Base-by-base conservation (phyloP, 2,329 filamentous ascomycete genomes). In the Cladosporium sphaerospermum region DNA sequence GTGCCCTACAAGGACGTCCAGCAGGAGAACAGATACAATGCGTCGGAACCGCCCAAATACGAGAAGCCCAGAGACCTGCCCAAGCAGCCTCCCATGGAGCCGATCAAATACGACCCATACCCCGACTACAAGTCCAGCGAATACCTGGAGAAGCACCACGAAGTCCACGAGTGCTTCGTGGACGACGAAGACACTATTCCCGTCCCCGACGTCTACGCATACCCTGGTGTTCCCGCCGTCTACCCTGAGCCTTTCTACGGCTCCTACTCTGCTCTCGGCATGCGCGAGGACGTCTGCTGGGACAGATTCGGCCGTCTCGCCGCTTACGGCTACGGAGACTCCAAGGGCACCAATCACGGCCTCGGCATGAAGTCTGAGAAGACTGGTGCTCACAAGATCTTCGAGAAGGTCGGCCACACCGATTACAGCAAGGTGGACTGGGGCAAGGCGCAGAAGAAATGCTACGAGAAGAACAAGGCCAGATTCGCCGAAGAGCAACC, bases 151-250 rank as follows among this genome's bases (percentile, higher is more conserved):
- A 70, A 75, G 39, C 74, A 81, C 59, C 71, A 78, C 50, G 70
- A 74, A 14, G 78, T 84, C 11, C 72, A 80, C 56, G 73, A 75
- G 7, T 89, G 85, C 69, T 87, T 78, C 60, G 72, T 88, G 32
- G 84, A 88, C 61, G 71, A 73, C 16, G 76, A 79, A 11, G 76
- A 81, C 41, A 80, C 73, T 31, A 67, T 84, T 3, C 62, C 70
- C 0, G 76, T 77, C 0, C 85, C 85, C 1, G 79, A 84, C 57
- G 69, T 87, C 23, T 86, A 81, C 63, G 84, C 82, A 1, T 89
- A 87, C 60, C 73, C 78, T 2, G 76, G 75, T 14, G 63, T 78
- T 10, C 75, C 75, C 23, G 73, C 76, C 57, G 73, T 77, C 64
- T 71, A 74, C 65, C 69, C 73, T 10, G 67, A 69, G 13, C 73